Conservation (phyloP, 441 rosid species). For the Isatis lusitanica region DNA sequence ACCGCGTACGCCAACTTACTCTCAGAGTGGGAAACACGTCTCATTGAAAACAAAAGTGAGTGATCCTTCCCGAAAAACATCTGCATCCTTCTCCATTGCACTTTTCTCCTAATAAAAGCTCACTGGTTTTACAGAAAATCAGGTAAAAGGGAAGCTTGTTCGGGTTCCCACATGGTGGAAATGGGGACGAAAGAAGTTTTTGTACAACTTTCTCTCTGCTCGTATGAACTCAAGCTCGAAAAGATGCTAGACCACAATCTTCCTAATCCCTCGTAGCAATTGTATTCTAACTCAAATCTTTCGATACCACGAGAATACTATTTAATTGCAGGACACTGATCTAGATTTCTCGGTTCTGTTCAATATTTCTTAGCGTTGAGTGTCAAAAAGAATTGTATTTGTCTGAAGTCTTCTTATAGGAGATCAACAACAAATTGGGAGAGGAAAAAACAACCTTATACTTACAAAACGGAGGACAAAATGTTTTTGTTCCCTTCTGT, state of each 20-base stretch:
- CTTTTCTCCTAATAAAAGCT: not conserved
- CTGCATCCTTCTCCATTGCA: not conserved
- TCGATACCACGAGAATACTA: not conserved
- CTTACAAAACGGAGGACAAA: not conserved
- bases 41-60: constrained; percentile 59
- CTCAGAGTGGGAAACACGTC: constrained; percentile 49
- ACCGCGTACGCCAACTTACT: constrained; percentile 54
- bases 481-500: not conserved
- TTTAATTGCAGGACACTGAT: not conserved
- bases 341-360: not conserved
- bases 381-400: not conserved
- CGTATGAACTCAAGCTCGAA: constrained; percentile 42
- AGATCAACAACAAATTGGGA: not conserved
- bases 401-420: not conserved
- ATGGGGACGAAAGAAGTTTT: constrained; percentile 66
- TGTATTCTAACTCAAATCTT: constrained; percentile 13
- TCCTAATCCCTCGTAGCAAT: constrained; percentile 17
- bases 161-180: constrained; percentile 67
- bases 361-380: not conserved
- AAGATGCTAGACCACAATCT: constrained; percentile 23
- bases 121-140: constrained; percentile 50
- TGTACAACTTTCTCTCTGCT: constrained; percentile 53
- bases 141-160: constrained; percentile 45
- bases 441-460: not conserved
- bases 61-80: constrained; percentile 5